Evolutionary conservation across 106 monocot genomes (phyloP), one percentile per base, ranked within the genome.

Genomic region (Acanthochlamys bracteata): DNA sequence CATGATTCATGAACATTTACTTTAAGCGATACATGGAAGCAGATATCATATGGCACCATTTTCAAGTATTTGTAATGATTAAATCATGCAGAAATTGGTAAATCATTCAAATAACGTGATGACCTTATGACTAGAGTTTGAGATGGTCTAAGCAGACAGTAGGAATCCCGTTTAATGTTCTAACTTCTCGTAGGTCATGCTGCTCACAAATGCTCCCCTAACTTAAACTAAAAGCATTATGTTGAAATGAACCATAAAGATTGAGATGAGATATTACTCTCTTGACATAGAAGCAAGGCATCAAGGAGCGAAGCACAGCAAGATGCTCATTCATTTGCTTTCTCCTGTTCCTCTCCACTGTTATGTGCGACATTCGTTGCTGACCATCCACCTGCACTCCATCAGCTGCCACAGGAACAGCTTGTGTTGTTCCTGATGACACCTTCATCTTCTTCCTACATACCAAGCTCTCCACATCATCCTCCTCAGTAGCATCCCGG

Each of bases 251-350:
- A 33, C 1, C 33, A 33, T 33, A 33, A 10, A 51, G 56, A 17
- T 33, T 33, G 33, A 33, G 33, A 33, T 33, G 33, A 33, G 6
- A 33, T 33, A 0, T 72, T 75, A 92, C 92, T 67, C 92, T 81
- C 64, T 92, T 92, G 16, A 87, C 92, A 65, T 92, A 92, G 78
- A 92, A 92, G 64, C 84, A 87, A 11, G 92, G 92, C 92, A 92
- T 92, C 63, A 92, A 58, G 0, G 81, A 79, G 4, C 77, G 66
- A 0, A 85, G 74, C 55, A 80, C 77, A 15, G 71, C 23, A 41
- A 78, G 59, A 66, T 92, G 81, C 69, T 92, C 92, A 71, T 92
- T 92, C 92, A 92, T 92, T 67, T 92, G 92, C 67, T 92, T 92
- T 71, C 92, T 65, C 61, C 92, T 66, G 76, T 92, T 92, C 46